Base-by-base conservation (phyloP, 257 asterid genomes). In the Nicotiana noctiflora region DNA sequence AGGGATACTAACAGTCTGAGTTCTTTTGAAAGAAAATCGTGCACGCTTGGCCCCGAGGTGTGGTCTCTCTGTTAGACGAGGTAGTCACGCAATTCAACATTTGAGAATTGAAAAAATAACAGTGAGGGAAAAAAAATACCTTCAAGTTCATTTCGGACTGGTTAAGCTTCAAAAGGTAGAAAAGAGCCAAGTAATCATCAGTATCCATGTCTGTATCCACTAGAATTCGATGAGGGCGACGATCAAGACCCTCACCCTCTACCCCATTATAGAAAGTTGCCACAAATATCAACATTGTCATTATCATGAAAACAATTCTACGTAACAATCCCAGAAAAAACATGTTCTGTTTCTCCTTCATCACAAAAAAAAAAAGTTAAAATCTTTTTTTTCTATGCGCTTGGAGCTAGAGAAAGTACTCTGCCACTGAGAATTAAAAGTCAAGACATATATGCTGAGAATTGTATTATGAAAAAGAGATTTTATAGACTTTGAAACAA, bases 161-260 rank as follows among this genome's bases (percentile, higher is more conserved):
- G 60, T 89, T 90, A 27, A 93, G 95, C 92, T 92, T 94, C 92
- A 94, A 84, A 76, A 93, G 81, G 82, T 93, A 94, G 37, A 93
- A 76, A 23, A 94, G 89, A 70, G 96, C 98, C 83, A 94, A 92
- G 19, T 92, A 78, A 88, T 94, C 98, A 87, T 92, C 98, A 8
- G 95, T 87, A 70, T 90, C 98, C 11, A 90, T 84, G 68, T 94
- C 98, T 18, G 98, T 90, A 66, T 92, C 98, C 90, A 93, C 75
- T 1, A 94, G 85, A 85, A 94, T 93, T 84, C 97, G 84, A 21
- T 87, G 89, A 8, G 96, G 91, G 74, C 9, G 46, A 37, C 7
- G 83, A 49, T 49, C 55, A 49, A 49, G 55, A 49, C 55, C 55
- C 46, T 37, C 46, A 55, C 87, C 82, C 75, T 83, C 88, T 63